Evolutionary conservation across 2,329 filamentous ascomycete species (phyloP).

Genomic region (Orbilia blumenaviensis): DNA sequence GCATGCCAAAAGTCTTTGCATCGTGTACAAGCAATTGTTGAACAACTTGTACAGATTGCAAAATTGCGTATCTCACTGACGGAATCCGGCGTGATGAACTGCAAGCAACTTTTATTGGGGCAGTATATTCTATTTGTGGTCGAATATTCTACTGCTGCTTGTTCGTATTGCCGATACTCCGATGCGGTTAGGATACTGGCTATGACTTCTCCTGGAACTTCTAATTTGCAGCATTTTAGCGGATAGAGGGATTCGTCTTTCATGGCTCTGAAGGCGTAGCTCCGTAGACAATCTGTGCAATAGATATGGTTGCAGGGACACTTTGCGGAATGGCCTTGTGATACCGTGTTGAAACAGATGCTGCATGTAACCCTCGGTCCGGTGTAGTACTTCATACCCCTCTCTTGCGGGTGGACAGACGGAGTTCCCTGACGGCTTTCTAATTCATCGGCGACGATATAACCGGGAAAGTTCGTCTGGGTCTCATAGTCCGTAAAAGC

Average conservation of each 20-base stretch:
- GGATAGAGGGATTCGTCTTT: conserved; percentile 46
- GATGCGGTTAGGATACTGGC: background rate
- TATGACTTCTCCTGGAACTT: background rate
- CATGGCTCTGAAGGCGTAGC: conserved; percentile 14
- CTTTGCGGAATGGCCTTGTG: background rate
- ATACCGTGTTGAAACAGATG: conserved; percentile 14
- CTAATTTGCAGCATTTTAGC: conserved; percentile 25
- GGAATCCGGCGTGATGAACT: conserved; percentile 20
- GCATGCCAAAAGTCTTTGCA: conserved; percentile 14
- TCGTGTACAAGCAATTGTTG: background rate
- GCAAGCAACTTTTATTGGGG: conserved; percentile 26
- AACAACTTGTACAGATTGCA: conserved; percentile 1
- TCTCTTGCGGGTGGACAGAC: background rate
- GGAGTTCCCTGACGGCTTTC: background rate
- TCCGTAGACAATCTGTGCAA: conserved; percentile 22
- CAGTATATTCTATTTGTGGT: conserved; percentile 29
- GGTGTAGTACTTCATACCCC: conserved; percentile 5
- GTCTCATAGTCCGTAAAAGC: conserved; percentile 17
- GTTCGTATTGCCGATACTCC: conserved; percentile 23
- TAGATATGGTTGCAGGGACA: conserved; percentile 20
- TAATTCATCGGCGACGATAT: background rate
- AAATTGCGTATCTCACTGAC: background rate
- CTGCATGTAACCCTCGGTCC: conserved; percentile 15
- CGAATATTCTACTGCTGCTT: conserved; percentile 13
- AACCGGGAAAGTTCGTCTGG: background rate